A percentile compares a stretch with the other conserved stretches of the same genome.
These are phyloP conservation scores for Diospyros kaki DNA, from an alignment of 148 eudicot genomes.

Conservation along the genomic window DNA sequence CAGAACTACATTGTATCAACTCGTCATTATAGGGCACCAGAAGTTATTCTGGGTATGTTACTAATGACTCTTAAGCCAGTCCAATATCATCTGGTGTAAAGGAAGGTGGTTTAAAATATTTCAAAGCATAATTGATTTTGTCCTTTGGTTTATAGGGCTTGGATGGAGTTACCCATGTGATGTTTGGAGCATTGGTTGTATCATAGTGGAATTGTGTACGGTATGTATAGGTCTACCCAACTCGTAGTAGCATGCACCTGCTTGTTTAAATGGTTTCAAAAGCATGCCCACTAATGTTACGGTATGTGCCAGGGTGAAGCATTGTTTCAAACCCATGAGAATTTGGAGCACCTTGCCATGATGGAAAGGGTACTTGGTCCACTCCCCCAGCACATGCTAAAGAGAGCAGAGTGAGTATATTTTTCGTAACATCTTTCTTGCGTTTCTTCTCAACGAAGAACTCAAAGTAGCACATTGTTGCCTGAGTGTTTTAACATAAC, in stretches of 20 bases:
- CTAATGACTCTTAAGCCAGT: neutral
- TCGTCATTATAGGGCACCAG: conserved; percentile 18
- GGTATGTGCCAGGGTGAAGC: conserved; percentile 37
- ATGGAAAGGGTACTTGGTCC: conserved; percentile 64
- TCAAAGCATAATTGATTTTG: neutral
- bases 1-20: conserved; percentile 1
- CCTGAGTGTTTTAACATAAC: no score
- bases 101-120: neutral
- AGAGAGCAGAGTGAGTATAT: conserved; percentile 41
- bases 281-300: neutral
- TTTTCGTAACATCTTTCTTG: no score
- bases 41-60: conserved; percentile 63
- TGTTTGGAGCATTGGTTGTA: conserved; percentile 62
- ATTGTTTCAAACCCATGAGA: conserved; percentile 59
- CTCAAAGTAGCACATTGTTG: no score
- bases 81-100: neutral
- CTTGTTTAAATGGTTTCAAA: neutral
- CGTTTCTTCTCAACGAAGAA: no score
- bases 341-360: conserved; percentile 66
- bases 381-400: conserved; percentile 53
- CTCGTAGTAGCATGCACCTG: neutral
- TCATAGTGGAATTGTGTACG: conserved; percentile 49
- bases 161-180: conserved; percentile 72
- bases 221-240: conserved; percentile 19
- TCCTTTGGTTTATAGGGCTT: conserved; percentile 26